Conservation (phyloP, 2,329 filamentous ascomycete genomes). For the Diplocarpon mali region DNA sequence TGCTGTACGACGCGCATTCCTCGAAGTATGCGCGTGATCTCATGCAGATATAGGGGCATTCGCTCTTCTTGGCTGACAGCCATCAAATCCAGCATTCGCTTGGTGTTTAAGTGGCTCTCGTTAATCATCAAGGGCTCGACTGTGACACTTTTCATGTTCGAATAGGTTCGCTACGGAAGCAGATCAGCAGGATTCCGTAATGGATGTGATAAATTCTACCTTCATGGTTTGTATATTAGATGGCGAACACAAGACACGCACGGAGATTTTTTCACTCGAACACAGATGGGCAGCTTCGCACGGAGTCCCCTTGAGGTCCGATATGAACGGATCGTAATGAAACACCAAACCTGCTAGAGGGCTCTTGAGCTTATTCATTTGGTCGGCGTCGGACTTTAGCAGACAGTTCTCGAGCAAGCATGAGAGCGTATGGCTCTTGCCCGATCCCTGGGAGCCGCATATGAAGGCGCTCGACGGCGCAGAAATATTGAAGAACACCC, state of each 20-base stretch:
- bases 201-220: slow-evolving; percentile 3
- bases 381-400: slow-evolving; percentile 24
- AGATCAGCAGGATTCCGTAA: background rate
- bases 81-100: slow-evolving; percentile 45
- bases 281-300: slow-evolving; percentile 48
- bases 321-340: slow-evolving; percentile 41
- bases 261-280: slow-evolving; percentile 33
- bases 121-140: slow-evolving; percentile 37
- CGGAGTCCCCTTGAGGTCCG: slow-evolving; percentile 22
- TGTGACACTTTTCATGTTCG: slow-evolving; percentile 29
- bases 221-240: slow-evolving; percentile 35
- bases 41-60: slow-evolving; percentile 40
- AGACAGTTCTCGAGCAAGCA: slow-evolving; percentile 42
- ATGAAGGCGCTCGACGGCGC: slow-evolving; percentile 48
- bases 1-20: slow-evolving; percentile 35
- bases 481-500: slow-evolving; percentile 40
- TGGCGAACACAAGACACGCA: slow-evolving; percentile 40
- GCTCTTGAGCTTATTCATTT: slow-evolving; percentile 30
- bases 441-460: slow-evolving; percentile 51
- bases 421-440: slow-evolving; percentile 49
- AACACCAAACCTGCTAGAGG: slow-evolving; percentile 44
- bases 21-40: slow-evolving; percentile 37
- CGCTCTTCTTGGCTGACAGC: slow-evolving; percentile 31
- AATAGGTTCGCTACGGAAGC: slow-evolving; percentile 27
- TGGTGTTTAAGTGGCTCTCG: slow-evolving; percentile 37